Evolutionary conservation across 2,329 filamentous ascomycete genomes (phyloP), one percentile per base, ranked within the genome.

Genomic region (Aspergillus awamori): DNA sequence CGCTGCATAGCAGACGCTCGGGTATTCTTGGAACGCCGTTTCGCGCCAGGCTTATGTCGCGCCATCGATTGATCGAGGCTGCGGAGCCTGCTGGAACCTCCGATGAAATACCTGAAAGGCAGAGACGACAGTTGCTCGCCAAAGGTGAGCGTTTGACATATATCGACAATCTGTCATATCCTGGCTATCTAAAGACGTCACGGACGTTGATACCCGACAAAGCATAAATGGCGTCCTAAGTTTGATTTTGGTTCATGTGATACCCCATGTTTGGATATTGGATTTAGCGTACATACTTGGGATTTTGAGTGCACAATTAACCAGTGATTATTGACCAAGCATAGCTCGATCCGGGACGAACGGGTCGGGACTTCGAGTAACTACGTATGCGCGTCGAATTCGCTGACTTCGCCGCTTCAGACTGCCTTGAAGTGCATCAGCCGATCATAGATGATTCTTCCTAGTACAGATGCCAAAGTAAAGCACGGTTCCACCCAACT

Each of bases 291-390:
- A 53, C 57, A 57, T 57, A 43, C 41, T 51, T 47, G 54, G n/a
- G 17, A 13, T 24, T n/a, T 59, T 59, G 59, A 61, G 57, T 52
- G 30, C 22, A 58, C 28, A 58, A 67, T 61, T 58, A 54, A 58
- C 30, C 59, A 59, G 26, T 59, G 57, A 57, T 62, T 49, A 45
- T 67, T 66, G 53, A 65, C 65, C 52, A 58, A 11, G 20, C 38
- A 58, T 56, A 54, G 45, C 53, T 36, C 57, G 53, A 49, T 45
- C 53, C 26, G 45, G 45, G 33, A 36, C 11, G 57, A 41, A 54
- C 48, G 57, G 57, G 26, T 45, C 41, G 41, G 17, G 33, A n/a
- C 4, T 53, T 58, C 54, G 57, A 60, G 53, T 49, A 41, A 53
- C 38, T 59, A 58, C 48, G 53, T 53, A 47, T 55, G 58, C 57